These are phyloP conservation scores for Peronospora destructor DNA, from an alignment of 352 stramenopile species.

Conservation along the genomic window DNA sequence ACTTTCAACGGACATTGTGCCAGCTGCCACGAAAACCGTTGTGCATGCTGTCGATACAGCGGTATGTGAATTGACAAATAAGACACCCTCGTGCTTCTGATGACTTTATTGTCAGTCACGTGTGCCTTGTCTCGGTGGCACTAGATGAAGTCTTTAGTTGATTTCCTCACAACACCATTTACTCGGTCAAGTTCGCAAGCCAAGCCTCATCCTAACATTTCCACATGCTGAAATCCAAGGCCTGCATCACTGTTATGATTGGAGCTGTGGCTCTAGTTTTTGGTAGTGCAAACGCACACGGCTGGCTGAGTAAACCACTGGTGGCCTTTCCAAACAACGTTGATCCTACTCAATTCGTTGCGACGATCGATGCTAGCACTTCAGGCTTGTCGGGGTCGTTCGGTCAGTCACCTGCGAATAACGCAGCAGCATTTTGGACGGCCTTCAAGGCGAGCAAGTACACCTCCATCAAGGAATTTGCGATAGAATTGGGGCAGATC, in stretches of 20 bases:
- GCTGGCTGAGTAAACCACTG: conserved; percentile 24
- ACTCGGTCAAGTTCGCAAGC: conserved; percentile 12
- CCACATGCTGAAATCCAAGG: conserved; percentile 8
- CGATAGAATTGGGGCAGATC: conserved; percentile 16
- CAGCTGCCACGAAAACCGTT: conserved; percentile 10
- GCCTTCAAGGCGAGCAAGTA: conserved; percentile 30
- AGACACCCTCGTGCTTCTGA: conserved; percentile 8
- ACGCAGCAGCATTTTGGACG: conserved; percentile 22
- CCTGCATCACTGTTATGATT: conserved; percentile 4
- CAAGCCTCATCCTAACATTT: not conserved
- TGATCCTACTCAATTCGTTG: conserved; percentile 36
- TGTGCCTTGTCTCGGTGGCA: not conserved
- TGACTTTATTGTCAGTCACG: conserved; percentile 2
- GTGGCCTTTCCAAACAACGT: conserved; percentile 23
- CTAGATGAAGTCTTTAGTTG: not conserved
- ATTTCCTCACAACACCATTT: conserved; percentile 24
- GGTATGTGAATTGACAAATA: conserved; percentile 6
- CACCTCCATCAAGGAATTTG: conserved; percentile 27
- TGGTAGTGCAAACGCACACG: conserved; percentile 25
- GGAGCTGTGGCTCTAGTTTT: conserved; percentile 10
- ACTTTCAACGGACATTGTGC: conserved; percentile 10
- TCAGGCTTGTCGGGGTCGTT: conserved; percentile 26
- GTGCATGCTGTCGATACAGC: conserved; percentile 19
- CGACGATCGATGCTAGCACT: conserved; percentile 30
- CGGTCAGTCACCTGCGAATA: conserved; percentile 18